These are phyloP conservation scores for Jackrogersella minutella DNA, from an alignment of 495 filamentous ascomycete species.

Conservation along the genomic window DNA sequence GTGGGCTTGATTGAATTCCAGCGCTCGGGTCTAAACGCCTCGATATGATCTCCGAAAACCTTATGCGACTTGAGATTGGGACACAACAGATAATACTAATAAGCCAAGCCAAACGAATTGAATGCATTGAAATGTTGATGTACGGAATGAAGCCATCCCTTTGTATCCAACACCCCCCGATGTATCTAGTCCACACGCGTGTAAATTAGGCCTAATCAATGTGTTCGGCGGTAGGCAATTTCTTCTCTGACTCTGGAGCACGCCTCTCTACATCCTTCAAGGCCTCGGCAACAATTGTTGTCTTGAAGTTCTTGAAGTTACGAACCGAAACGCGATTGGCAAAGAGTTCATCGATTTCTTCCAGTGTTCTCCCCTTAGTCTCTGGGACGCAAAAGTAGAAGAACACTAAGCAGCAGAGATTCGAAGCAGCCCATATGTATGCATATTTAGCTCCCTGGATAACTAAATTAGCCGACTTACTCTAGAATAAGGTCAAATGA, in stretches of 20 bases:
- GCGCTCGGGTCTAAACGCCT: too few species aligned
- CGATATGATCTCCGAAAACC: too few species aligned
- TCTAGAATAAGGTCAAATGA: not conserved
- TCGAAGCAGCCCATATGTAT: slow-evolving; percentile 61
- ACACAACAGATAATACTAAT: too few species aligned
- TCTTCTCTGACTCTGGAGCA: slow-evolving; percentile 12
- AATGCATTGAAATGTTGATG: too few species aligned
- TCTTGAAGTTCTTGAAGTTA: slow-evolving; percentile 50
- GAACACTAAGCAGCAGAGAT: slow-evolving; percentile 55
- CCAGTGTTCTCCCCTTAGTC: slow-evolving; percentile 64
- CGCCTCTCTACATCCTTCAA: slow-evolving; percentile 43
- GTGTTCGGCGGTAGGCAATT: slow-evolving; percentile 18
- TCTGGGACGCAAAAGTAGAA: slow-evolving; percentile 57
- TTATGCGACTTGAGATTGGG: too few species aligned
- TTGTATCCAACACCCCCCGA: not conserved
- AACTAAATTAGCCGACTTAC: slow-evolving; percentile 1
- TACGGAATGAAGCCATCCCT: too few species aligned
- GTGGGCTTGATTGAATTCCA: too few species aligned
- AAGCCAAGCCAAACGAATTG: too few species aligned
- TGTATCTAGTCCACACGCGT: not conserved
- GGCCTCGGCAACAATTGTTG: slow-evolving; percentile 46
- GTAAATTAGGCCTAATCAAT: slow-evolving; percentile 7
- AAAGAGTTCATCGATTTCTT: slow-evolving; percentile 64
- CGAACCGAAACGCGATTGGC: slow-evolving; percentile 49
- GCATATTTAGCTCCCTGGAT: slow-evolving; percentile 54